These are phyloP conservation scores for Pleoardoris graminearum DNA, from an alignment of 2,329 filamentous ascomycete genomes.

Conservation along the genomic window DNA sequence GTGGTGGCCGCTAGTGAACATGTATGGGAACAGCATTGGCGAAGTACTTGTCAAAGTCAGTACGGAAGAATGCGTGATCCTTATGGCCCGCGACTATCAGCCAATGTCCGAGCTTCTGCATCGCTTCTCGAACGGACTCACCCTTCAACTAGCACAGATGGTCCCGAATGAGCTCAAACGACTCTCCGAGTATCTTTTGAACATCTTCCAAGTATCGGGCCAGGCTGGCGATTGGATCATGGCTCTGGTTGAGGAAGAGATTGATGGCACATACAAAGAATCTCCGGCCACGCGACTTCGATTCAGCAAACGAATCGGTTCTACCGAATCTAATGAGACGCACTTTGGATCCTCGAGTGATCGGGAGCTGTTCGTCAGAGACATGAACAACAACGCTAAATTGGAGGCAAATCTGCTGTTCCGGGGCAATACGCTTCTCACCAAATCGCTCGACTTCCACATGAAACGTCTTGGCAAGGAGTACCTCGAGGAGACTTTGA, in stretches of 20 bases:
- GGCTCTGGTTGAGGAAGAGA: conserved; percentile 92
- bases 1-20: conserved; percentile 80
- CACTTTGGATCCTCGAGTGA: conserved; percentile 56
- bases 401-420: conserved; percentile 94
- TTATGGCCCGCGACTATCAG: conserved; percentile 84
- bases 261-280: conserved; percentile 87
- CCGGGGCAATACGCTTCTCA: conserved; percentile 89
- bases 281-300: conserved; percentile 67
- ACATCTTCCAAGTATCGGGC: conserved; percentile 93
- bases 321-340: conserved; percentile 66
- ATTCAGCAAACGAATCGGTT: conserved; percentile 71
- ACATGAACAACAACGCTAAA: conserved; percentile 77
- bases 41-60: conserved; percentile 82
- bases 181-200: conserved; percentile 83
- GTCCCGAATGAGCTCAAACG: conserved; percentile 76
- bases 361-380: conserved; percentile 71
- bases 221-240: conserved; percentile 87
- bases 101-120: conserved; percentile 82
- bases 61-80: conserved; percentile 85
- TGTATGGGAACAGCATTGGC: conserved; percentile 74
- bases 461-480: conserved; percentile 94
- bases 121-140: conserved; percentile 80
- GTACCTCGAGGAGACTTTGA: conserved; percentile 84
- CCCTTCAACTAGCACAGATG: conserved; percentile 78
- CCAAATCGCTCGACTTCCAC: conserved; percentile 90